These are phyloP conservation scores for Papiliotrema nemorosa DNA, from an alignment of 1,284 basidiomycete genomes.

Conservation along the genomic window DNA sequence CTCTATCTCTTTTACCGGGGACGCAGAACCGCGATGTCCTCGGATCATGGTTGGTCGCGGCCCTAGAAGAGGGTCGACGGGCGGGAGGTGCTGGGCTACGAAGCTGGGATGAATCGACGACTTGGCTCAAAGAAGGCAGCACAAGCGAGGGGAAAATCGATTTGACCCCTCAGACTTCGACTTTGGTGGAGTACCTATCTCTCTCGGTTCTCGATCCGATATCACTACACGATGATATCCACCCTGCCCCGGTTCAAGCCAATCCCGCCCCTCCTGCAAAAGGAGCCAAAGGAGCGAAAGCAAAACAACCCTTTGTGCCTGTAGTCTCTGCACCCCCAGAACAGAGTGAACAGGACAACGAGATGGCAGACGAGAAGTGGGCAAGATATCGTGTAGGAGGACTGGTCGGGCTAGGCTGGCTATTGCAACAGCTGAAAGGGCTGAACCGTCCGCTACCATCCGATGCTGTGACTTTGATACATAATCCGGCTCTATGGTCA, in stretches of 20 bases:
- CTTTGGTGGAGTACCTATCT: constrained; percentile 44
- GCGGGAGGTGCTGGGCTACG: constrained; percentile 33
- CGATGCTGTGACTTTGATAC: constrained; percentile 27
- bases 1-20: constrained; percentile 39
- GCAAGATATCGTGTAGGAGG: constrained; percentile 69
- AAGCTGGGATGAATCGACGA: constrained; percentile 32
- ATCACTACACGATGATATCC: constrained; percentile 63
- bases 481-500: constrained; percentile 38
- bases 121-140: constrained; percentile 11
- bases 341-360: constrained; percentile 27
- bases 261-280: constrained; percentile 15
- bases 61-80: constrained; percentile 43
- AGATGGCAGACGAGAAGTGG: constrained; percentile 59
- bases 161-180: constrained; percentile 45
- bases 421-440: constrained; percentile 27
- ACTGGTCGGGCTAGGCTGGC: constrained; percentile 65
- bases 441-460: constrained; percentile 20
- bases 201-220: constrained; percentile 62
- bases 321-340: constrained; percentile 13
- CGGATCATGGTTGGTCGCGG: constrained; percentile 66
- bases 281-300: constrained; percentile 18
- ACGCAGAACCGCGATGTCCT: constrained; percentile 70
- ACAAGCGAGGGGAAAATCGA: constrained; percentile 35
- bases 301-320: constrained; percentile 11
- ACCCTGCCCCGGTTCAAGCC: constrained; percentile 54